Conservation (phyloP, 345 rosid species). For the Linum trigynum region DNA sequence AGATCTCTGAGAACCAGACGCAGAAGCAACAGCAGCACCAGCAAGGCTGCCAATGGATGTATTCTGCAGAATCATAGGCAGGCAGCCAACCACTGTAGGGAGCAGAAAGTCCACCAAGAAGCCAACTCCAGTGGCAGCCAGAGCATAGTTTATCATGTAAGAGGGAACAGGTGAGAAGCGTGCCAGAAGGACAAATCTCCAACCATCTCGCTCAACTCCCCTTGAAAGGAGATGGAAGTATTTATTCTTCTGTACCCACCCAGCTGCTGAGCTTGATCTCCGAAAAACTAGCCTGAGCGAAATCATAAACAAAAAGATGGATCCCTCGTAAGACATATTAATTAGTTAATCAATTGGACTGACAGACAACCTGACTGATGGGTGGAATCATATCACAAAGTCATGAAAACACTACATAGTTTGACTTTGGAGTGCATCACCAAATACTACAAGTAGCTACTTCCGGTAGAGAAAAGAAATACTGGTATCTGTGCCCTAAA, state of each 20-base stretch:
- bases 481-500: too few relatives aligned
- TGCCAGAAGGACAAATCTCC: conserved; percentile 92
- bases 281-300: conserved; percentile 59
- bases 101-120: conserved; percentile 77
- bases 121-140: conserved; percentile 76
- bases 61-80: conserved; percentile 94
- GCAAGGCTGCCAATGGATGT: conserved; percentile 94
- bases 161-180: conserved; percentile 95
- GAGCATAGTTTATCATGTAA: conserved; percentile 73
- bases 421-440: too few relatives aligned
- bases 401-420: too few relatives aligned
- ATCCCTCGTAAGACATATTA: neutral
- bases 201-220: conserved; percentile 88
- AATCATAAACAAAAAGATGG: neutral
- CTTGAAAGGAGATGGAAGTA: conserved; percentile 63
- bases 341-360: too few relatives aligned
- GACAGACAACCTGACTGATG: too few relatives aligned
- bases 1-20: conserved; percentile 44
- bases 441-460: too few relatives aligned
- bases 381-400: too few relatives aligned
- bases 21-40: conserved; percentile 79
- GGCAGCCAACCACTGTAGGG: conserved; percentile 69
- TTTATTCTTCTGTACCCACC: conserved; percentile 58
- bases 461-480: too few relatives aligned
- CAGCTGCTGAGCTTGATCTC: conserved; percentile 56